Evolutionary conservation across 108 stramenopile genomes (phyloP), one percentile per base, ranked within the genome.

Genomic region (Nannochloropsis gaditana): DNA sequence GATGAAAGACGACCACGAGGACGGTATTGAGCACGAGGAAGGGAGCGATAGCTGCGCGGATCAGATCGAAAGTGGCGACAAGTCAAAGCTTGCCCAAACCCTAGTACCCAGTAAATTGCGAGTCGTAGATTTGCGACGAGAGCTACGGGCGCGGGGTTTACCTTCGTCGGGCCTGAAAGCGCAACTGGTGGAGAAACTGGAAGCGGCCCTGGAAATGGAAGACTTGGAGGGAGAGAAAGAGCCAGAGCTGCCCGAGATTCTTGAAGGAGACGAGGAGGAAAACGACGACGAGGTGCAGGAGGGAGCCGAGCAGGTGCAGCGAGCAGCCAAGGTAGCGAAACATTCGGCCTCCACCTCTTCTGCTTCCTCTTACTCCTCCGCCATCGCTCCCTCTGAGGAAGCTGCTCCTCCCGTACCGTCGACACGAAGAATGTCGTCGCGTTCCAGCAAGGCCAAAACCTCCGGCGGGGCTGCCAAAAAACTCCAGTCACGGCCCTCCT

Each of bases 241-340:
- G 59, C 15, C 59, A n/a, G 59, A 73, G 59, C 59, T 73, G 59
- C 59, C 59, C n/a, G 59, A 73, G 59, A 73, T 73, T 73, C 15
- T 73, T 15, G 59, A 73, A n/a, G 59, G n/a, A n/a, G 59, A 73
- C 59, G 59, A 73, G 59, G 59, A 73, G 59, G 59, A 73, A n/a
- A n/a, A 8, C 19, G 59, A 73, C 19, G 8, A n/a, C n/a, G 59
- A 73, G 6, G 59, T n/a, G 4, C 3, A 6, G 3, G 8, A 73
- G 8, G 59, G n/a, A n/a, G 59, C 15, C 4, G 59, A 73, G n/a
- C 19, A 73, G 59, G 31, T 31, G 31, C 31, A 31, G 31, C 31
- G 31, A 31, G 31, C 31, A 31, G 59, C 3, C 2, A 73, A 73
- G 59, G 59, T 8, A n/a, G 59, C 15, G 59, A 73, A 73, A n/a